Percentiles rank a stretch among this genome's conserved stretches.
These are phyloP conservation scores for Rugonectria rugulosa DNA, from an alignment of 2,329 filamentous ascomycete species.

Conservation along the genomic window DNA sequence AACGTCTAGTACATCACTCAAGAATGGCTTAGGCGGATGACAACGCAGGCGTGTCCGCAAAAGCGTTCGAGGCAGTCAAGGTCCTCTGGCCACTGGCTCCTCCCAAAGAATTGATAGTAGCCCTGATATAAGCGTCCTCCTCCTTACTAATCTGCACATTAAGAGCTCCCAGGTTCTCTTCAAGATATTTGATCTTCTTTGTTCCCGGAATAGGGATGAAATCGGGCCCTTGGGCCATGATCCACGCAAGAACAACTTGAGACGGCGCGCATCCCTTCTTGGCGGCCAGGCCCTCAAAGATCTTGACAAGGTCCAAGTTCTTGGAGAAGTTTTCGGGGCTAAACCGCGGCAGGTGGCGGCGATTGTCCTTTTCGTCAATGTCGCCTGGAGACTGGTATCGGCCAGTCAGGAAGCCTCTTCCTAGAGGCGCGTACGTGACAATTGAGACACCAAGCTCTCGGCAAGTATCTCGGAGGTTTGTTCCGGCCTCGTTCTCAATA, in stretches of 20 bases:
- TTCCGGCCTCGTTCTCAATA: constrained; percentile 60
- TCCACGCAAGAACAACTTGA: constrained; percentile 67
- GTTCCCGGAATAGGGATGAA: constrained; percentile 63
- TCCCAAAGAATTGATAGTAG: background rate
- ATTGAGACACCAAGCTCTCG: constrained; percentile 64
- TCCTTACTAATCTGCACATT: constrained; percentile 38
- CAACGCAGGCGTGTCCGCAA: constrained; percentile 1
- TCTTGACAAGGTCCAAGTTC: constrained; percentile 61
- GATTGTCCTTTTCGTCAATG: constrained; percentile 39
- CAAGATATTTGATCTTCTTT: constrained; percentile 48
- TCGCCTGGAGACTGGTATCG: constrained; percentile 54
- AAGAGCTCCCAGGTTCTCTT: constrained; percentile 49
- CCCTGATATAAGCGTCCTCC: constrained; percentile 41
- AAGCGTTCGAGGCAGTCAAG: constrained; percentile 3
- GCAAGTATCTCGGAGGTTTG: constrained; percentile 59
- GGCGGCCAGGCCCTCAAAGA: constrained; percentile 56
- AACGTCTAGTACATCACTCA: too few relatives aligned
- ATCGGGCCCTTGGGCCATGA: constrained; percentile 64
- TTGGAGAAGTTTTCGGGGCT: constrained; percentile 44
- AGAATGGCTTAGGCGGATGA: background rate
- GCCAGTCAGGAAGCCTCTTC: constrained; percentile 65
- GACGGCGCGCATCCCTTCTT: constrained; percentile 60
- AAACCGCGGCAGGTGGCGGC: constrained; percentile 16
- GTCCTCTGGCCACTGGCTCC: constrained; percentile 6
- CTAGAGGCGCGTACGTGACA: constrained; percentile 67